These are phyloP conservation scores for Colletotrichum aenigma DNA, from an alignment of 2,329 filamentous ascomycete species.

Conservation along the genomic window DNA sequence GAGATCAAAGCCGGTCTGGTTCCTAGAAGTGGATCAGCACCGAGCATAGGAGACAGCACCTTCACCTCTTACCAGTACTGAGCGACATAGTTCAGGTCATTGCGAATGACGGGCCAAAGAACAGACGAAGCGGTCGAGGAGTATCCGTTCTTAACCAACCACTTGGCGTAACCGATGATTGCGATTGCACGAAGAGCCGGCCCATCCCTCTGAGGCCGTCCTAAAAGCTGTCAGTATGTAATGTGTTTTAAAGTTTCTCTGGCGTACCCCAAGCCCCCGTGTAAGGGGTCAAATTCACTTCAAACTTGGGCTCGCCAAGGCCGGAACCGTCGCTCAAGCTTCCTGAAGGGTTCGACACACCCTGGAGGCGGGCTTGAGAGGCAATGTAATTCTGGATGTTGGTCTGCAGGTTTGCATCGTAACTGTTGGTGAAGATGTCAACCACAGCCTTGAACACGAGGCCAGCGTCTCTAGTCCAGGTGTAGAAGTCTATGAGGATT, in stretches of 20 bases:
- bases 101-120: conserved; percentile 76
- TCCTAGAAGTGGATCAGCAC: conserved; percentile 37
- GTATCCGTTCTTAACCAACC: conserved; percentile 71
- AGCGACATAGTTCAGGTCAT: conserved; percentile 77
- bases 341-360: conserved; percentile 72
- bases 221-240: conserved; percentile 25
- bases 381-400: conserved; percentile 72
- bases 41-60: background rate
- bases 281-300: conserved; percentile 66
- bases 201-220: conserved; percentile 80
- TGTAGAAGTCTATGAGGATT: conserved; percentile 67
- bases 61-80: conserved; percentile 65
- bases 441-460: conserved; percentile 72
- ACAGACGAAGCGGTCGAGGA: conserved; percentile 57
- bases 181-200: conserved; percentile 78
- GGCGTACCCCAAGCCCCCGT: conserved; percentile 67
- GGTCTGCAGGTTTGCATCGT: conserved; percentile 61
- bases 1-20: conserved; percentile 71
- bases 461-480: conserved; percentile 78
- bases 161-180: conserved; percentile 74
- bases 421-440: conserved; percentile 66
- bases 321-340: conserved; percentile 53
- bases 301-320: conserved; percentile 77
- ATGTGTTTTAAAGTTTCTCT: rapidly evolving
- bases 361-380: conserved; percentile 70